phyloP scores from a whole-genome alignment of 73 alveolate species.

The Tetrahymena elliotti region DNA sequence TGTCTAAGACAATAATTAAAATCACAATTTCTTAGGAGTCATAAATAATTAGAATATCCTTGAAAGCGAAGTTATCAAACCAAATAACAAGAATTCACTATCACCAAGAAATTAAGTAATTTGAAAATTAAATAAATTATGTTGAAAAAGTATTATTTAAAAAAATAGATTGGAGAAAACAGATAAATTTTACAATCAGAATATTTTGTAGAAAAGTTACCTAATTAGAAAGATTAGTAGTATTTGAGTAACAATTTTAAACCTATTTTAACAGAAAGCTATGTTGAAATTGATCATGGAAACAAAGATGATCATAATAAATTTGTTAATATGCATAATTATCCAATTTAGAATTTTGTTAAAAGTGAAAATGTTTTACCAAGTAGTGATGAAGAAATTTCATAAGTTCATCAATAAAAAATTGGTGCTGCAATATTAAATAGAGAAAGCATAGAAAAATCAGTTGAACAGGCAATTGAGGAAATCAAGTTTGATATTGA shows the following conservation, averaged over 20 bases:
- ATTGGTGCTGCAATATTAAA: background rate
- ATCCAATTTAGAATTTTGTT: background rate
- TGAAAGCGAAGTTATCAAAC: background rate
- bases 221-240: background rate
- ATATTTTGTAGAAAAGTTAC: background rate
- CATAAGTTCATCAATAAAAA: background rate
- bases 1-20: background rate
- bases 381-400: background rate
- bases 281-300: background rate
- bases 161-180: background rate
- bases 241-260: background rate
- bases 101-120: background rate
- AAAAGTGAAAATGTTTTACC: background rate
- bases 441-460: background rate
- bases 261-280: background rate
- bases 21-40: background rate
- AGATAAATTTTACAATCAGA: background rate
- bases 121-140: background rate
- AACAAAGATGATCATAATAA: background rate
- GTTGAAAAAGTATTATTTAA: background rate
- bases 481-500: background rate
- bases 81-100: background rate
- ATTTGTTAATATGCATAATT: background rate
- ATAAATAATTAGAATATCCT: background rate
- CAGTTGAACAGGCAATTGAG: background rate